Evolutionary conservation across 345 rosid genomes (phyloP), one percentile per base, ranked within the genome.

Genomic region (Eucalyptus erythrocorys): DNA sequence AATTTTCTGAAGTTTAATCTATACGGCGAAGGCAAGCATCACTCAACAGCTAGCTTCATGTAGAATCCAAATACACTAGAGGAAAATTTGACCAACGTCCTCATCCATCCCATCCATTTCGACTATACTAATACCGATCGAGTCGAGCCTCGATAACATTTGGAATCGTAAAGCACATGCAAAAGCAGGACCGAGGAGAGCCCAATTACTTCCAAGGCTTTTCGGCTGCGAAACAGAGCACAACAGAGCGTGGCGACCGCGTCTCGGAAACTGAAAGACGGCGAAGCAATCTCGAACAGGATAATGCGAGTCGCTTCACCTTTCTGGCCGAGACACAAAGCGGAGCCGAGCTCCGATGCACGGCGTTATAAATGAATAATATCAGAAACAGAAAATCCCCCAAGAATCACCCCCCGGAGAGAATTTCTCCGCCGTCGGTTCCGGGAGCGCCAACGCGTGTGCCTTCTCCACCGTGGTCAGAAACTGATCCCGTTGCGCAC

Each of bases 401-500:
- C 30, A 5, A 0, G 66, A 57, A 57, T 57, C 66, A n/a, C 66
- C 2, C 14, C n/a, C 14, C 0, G 14, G n/a, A 57, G 66, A 57
- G 66, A 26, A 26, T 26, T 57, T 57, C 66, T 57, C 26, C 57
- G 5, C 66, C 66, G 66, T 26, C 66, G 15, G n/a, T 57, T 26
- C n/a, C 3, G 64, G 0, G 2, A 24, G n/a, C 13, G 7, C 64
- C 64, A 3, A 57, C 7, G 66, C 66, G n/a, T 57, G 66, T 57
- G 66, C n/a, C 5, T 51, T 51, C 26, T 0, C 57, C 57, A 51
- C 1, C 19, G n/a, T 0, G 66, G 7, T 57, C n/a, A 57, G 6
- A 27, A 57, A 26, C 66, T 2, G 66, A 26, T 0, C 11, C n/a
- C 66, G 15, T 1, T 27, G 7, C 14, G 66, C 66, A 26, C 66